Conservation (phyloP, 176 grass and related monocot genomes). For the Bolboschoenus planiculmis region DNA sequence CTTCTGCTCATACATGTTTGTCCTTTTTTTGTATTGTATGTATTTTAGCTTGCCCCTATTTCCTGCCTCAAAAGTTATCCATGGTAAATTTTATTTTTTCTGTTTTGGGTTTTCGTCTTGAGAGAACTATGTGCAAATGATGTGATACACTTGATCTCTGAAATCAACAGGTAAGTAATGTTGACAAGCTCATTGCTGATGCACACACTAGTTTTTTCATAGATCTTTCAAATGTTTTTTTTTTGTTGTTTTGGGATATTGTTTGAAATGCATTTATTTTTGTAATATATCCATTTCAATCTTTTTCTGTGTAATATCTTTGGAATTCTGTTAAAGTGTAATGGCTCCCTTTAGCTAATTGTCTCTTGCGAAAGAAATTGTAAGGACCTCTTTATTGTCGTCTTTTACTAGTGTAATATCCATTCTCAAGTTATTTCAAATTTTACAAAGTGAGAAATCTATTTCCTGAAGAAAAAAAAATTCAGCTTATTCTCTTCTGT, state of each 20-base stretch:
- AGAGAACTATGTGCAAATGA: conserved; percentile 38
- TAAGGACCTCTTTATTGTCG: neutral
- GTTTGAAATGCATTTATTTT: neutral
- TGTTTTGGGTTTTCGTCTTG: neutral
- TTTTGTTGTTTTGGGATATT: neutral
- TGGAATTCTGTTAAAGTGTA: neutral
- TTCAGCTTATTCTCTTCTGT: neutral
- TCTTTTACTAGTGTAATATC: neutral
- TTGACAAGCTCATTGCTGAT: conserved; percentile 50
- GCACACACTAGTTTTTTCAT: conserved; percentile 28
- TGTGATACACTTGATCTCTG: conserved; percentile 64
- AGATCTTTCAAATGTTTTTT: neutral
- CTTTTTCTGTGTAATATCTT: neutral
- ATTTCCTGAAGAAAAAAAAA: neutral
- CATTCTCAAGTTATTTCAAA: neutral
- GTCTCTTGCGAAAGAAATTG: neutral
- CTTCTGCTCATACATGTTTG: neutral
- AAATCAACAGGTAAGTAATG: conserved; percentile 63
- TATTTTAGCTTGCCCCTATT: conserved; percentile 44
- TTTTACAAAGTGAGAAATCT: neutral
- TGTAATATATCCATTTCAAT: neutral
- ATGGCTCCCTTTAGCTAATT: neutral
- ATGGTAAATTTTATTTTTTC: neutral
- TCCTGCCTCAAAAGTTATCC: conserved; percentile 13
- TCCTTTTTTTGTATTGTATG: neutral